Evolutionary conservation across 2,329 filamentous ascomycete genomes (phyloP).

Genomic region (Emericellopsis atlantica): DNA sequence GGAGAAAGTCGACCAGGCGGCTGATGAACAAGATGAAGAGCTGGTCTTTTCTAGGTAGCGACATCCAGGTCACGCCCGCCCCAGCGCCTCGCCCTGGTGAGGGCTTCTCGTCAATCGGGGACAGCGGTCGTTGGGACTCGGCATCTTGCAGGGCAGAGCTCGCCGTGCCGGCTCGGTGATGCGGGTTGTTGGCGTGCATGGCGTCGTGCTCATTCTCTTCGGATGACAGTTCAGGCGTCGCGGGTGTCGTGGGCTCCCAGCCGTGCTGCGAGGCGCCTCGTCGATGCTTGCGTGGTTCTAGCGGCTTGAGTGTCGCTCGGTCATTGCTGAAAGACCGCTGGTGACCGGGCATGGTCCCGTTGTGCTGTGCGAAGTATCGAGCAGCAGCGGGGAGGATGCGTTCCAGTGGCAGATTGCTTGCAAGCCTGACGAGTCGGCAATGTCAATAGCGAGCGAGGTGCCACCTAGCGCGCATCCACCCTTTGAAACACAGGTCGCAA

Average conservation of each 20-base stretch:
- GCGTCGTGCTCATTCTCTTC: neutral
- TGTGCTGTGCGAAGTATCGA: no score
- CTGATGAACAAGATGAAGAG: constrained; percentile 67
- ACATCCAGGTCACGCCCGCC: constrained; percentile 38
- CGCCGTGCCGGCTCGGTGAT: neutral
- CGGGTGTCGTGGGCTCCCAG: neutral
- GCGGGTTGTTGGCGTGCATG: neutral
- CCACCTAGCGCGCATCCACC: no score
- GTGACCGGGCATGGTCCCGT: constrained; percentile 1
- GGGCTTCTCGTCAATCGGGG: constrained; percentile 4
- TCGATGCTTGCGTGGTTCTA: constrained; percentile 3
- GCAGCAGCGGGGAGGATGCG: no score
- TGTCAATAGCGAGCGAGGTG: no score
- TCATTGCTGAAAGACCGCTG: constrained; percentile 5
- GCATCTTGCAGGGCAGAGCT: neutral
- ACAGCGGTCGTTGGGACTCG: constrained; percentile 3
- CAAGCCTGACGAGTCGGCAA: no score
- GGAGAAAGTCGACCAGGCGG: constrained; percentile 63
- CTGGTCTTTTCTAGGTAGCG: constrained; percentile 66
- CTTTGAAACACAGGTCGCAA: no score
- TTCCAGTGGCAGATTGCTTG: no score
- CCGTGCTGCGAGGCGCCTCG: neutral
- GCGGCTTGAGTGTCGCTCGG: constrained; percentile 1
- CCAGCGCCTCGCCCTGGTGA: neutral
- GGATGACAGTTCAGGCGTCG: neutral